Conservation (phyloP, 116 monocot species). For the Cymodocea nodosa region DNA sequence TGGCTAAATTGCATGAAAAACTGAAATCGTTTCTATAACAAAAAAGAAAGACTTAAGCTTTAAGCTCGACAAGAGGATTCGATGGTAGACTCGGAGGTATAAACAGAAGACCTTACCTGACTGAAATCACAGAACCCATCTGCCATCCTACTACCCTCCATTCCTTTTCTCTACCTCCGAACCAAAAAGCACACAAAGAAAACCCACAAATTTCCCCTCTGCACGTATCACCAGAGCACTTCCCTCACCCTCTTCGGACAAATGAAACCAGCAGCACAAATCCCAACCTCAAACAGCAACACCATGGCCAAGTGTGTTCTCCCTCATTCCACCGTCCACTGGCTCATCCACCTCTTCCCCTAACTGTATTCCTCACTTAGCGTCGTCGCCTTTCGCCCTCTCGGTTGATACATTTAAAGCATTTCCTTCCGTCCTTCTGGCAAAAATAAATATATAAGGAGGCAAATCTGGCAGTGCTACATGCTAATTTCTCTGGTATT, state of each 20-base stretch:
- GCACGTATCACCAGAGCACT: neutral
- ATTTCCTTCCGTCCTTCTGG: neutral
- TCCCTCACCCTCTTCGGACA: neutral
- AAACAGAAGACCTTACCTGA: slow-evolving; percentile 6
- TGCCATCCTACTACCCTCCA: slow-evolving; percentile 7
- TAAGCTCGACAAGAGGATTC: neutral
- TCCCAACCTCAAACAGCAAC: too few relatives aligned
- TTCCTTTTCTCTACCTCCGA: slow-evolving; percentile 1
- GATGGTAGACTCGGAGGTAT: neutral
- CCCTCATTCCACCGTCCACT: neutral
- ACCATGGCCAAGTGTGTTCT: neutral
- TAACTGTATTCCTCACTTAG: too few relatives aligned
- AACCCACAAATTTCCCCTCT: neutral
- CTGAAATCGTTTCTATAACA: neutral
- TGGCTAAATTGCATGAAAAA: neutral
- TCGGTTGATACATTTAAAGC: neutral
- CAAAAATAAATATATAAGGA: too few relatives aligned
- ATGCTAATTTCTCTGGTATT: too few relatives aligned
- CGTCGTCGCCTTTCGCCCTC: too few relatives aligned
- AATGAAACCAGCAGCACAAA: too few relatives aligned
- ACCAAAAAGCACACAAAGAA: neutral
- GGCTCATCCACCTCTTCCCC: neutral
- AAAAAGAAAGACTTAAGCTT: neutral
- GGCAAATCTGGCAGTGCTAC: too few relatives aligned
- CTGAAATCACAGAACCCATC: slow-evolving; percentile 13